Conservation (phyloP, 139 green algal species). For the Tetradesmus lagerheimii region DNA sequence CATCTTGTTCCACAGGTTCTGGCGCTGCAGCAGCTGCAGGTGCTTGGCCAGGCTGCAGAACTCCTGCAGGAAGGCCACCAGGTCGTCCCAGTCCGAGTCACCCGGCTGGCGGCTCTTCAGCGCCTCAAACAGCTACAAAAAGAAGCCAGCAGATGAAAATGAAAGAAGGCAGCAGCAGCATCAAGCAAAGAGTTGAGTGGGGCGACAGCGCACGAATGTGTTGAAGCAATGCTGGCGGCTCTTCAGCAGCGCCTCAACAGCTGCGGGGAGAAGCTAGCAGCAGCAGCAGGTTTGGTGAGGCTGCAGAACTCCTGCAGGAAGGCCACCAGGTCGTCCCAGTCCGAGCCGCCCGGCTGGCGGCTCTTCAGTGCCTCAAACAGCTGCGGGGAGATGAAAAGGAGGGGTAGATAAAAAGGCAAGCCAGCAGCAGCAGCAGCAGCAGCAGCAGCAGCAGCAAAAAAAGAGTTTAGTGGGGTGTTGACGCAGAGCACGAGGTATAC, state of each 20-base stretch:
- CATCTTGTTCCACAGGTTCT: slow-evolving; percentile 80
- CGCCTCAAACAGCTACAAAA: slow-evolving; percentile 77
- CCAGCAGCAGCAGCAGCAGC: background rate
- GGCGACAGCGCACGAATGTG: no score
- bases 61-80: slow-evolving; percentile 92
- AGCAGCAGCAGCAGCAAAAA: background rate
- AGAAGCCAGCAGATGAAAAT: no score
- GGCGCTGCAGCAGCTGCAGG: slow-evolving; percentile 79
- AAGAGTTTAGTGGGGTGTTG: no score
- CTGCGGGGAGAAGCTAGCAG: no score
- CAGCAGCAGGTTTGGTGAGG: slow-evolving; percentile 89
- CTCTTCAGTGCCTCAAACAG: slow-evolving; percentile 78
- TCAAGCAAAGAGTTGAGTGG: no score
- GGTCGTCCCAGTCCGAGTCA: slow-evolving; percentile 81
- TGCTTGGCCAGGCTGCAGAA: slow-evolving; percentile 90
- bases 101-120: slow-evolving; percentile 59
- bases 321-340: slow-evolving; percentile 90
- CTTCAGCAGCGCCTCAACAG: no score
- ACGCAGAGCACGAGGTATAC: no score
- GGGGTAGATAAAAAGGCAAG: background rate
- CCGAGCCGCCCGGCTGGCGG: slow-evolving; percentile 27
- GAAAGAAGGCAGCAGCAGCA: no score
- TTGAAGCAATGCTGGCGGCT: no score
- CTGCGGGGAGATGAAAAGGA: no score
- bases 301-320: slow-evolving; percentile 93